Percentiles rank a stretch among this genome's conserved stretches.
These are phyloP conservation scores for Colletotrichum shisoi DNA, from an alignment of 2,329 filamentous ascomycete species.

Conservation along the genomic window DNA sequence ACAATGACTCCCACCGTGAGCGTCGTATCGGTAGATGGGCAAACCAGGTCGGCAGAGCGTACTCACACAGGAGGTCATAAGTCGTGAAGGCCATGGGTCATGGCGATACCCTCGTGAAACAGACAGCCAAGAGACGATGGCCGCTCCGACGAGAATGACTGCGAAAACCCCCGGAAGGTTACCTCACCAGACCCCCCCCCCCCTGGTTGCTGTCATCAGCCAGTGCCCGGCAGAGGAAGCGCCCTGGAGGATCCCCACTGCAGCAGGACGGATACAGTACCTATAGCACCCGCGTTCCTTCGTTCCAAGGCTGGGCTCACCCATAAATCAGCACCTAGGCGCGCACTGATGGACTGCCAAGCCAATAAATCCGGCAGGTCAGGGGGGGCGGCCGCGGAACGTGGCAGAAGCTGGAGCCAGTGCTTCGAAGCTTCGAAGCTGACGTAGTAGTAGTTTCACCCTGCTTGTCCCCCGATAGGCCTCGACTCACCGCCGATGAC, in stretches of 20 bases:
- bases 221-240: conserved; percentile 1
- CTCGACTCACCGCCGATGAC: conserved; percentile 2
- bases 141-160: background rate
- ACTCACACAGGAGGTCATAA: background rate
- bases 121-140: background rate
- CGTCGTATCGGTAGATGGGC: conserved; percentile 15
- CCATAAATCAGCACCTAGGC: background rate
- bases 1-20: conserved; percentile 17
- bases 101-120: background rate
- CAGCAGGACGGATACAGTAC: background rate
- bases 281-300: background rate
- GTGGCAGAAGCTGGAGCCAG: conserved; percentile 33
- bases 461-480: conserved; percentile 2
- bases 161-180: background rate
- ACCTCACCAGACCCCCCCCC: conserved; percentile 14
- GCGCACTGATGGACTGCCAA: conserved; percentile 25
- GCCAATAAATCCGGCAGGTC: conserved; percentile 36
- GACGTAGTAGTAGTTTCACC: background rate
- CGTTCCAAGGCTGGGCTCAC: background rate
- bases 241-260: background rate
- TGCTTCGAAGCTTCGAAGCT: background rate
- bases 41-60: conserved; percentile 11
- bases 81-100: conserved; percentile 5
- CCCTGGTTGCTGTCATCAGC: conserved; percentile 3
- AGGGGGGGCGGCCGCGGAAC: conserved; percentile 28